Conservation (phyloP, 1,139 yeast genomes). For the Nakaseomyces delphensis region DNA sequence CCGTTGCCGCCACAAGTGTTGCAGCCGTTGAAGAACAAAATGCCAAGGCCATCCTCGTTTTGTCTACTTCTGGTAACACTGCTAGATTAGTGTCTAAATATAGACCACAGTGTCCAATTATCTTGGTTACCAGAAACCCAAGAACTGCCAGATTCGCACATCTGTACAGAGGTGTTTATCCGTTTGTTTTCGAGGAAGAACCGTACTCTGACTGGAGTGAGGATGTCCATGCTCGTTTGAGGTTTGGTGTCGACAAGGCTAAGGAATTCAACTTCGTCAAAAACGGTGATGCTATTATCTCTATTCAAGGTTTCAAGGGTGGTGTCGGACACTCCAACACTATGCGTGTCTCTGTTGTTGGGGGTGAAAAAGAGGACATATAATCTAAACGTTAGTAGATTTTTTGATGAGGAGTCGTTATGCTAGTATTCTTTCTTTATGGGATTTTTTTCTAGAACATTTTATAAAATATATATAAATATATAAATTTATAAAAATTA, state of each 20-base stretch:
- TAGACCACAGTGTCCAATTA: slow-evolving; percentile 94
- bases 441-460: neutral
- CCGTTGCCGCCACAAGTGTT: slow-evolving; percentile 95
- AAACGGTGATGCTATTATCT: slow-evolving; percentile 84
- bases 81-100: slow-evolving; percentile 95
- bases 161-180: slow-evolving; percentile 97
- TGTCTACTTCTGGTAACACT: slow-evolving; percentile 90
- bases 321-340: slow-evolving; percentile 99
- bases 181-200: slow-evolving; percentile 69
- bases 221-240: slow-evolving; percentile 91
- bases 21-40: slow-evolving; percentile 92
- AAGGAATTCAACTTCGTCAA: slow-evolving; percentile 74
- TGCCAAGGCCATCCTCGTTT: slow-evolving; percentile 93
- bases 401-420: neutral
- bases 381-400: neutral
- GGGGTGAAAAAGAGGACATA: slow-evolving; percentile 6
- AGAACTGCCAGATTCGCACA: slow-evolving; percentile 91
- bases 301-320: slow-evolving; percentile 98
- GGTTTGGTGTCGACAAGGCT: slow-evolving; percentile 90
- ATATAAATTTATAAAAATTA: too few relatives aligned
- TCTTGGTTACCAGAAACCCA: slow-evolving; percentile 95
- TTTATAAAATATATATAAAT: too few relatives aligned
- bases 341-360: slow-evolving; percentile 55
- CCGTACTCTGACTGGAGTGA: slow-evolving; percentile 83
- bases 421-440: neutral